phyloP scores from a whole-genome alignment of 495 filamentous ascomycete genomes.

The Arthonia radiata region DNA sequence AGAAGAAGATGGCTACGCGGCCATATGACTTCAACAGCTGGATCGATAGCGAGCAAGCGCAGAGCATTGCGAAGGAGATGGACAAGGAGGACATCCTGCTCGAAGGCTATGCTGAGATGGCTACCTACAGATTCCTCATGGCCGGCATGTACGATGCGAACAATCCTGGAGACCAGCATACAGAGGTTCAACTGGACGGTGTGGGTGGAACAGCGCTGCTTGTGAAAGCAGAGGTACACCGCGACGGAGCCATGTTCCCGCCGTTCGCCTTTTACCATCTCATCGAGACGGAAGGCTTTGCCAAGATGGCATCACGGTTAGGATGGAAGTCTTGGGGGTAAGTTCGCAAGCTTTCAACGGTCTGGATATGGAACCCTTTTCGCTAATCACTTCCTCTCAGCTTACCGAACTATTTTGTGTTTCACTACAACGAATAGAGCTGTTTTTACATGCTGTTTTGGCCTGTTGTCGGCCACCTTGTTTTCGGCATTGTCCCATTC shows the following conservation, averaged over 20 bases:
- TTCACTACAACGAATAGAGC: too few relatives aligned
- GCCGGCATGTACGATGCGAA: constrained; percentile 42
- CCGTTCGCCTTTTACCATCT: constrained; percentile 89
- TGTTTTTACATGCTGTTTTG: too few relatives aligned
- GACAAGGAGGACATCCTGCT: constrained; percentile 72
- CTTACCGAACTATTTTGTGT: too few relatives aligned
- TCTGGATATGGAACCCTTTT: too few relatives aligned
- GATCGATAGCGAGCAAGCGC: constrained; percentile 62
- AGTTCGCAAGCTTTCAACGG: too few relatives aligned
- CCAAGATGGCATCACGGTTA: constrained; percentile 79
- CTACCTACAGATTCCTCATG: constrained; percentile 81
- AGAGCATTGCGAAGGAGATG: constrained; percentile 53
- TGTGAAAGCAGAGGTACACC: constrained; percentile 92
- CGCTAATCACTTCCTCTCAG: too few relatives aligned
- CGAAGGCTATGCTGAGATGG: constrained; percentile 78
- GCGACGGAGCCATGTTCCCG: constrained; percentile 97
- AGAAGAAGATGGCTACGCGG: constrained; percentile 40
- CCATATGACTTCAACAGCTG: constrained; percentile 96
- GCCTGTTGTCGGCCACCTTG: too few relatives aligned
- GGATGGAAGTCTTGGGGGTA: constrained; percentile 60
- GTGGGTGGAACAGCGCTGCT: constrained; percentile 84
- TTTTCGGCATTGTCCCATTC: too few relatives aligned
- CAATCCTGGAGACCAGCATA: constrained; percentile 23
- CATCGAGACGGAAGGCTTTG: constrained; percentile 94
- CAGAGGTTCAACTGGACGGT: constrained; percentile 56